These are phyloP conservation scores for Gastrodia elata DNA, from an alignment of 106 monocot species.

Conservation along the genomic window DNA sequence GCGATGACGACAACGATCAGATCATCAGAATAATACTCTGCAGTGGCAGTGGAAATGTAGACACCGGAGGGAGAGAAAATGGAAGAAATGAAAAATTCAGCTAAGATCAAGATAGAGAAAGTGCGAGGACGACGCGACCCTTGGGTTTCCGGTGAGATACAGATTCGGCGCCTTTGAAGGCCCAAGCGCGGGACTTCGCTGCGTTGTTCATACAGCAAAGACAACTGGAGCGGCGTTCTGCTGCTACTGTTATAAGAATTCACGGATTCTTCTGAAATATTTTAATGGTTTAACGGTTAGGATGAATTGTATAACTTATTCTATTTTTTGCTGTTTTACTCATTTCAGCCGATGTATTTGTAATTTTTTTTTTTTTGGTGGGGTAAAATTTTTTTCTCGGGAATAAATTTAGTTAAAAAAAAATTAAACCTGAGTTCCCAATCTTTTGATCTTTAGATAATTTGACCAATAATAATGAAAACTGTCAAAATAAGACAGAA, in stretches of 20 bases:
- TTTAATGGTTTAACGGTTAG: background rate
- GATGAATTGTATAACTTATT: constrained; percentile 9
- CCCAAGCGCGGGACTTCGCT: background rate
- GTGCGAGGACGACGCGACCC: background rate
- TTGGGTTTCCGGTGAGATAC: background rate
- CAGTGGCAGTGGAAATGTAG: background rate
- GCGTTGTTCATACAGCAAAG: constrained; percentile 4
- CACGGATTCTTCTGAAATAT: background rate
- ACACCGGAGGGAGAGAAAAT: background rate
- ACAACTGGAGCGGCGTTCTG: background rate
- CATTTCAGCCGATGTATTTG: background rate
- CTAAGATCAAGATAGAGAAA: no score
- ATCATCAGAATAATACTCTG: background rate
- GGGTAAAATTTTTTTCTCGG: no score
- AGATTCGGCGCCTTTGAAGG: background rate
- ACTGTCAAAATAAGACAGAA: no score
- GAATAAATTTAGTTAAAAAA: no score
- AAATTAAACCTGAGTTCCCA: no score
- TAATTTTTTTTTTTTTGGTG: no score
- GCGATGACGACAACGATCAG: background rate
- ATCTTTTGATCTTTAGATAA: no score
- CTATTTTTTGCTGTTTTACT: background rate
- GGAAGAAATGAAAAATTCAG: background rate
- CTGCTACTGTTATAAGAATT: background rate
- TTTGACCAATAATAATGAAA: no score